Conservation (phyloP, 2,329 filamentous ascomycete genomes). For the Pseudogymnoascus destructans region DNA sequence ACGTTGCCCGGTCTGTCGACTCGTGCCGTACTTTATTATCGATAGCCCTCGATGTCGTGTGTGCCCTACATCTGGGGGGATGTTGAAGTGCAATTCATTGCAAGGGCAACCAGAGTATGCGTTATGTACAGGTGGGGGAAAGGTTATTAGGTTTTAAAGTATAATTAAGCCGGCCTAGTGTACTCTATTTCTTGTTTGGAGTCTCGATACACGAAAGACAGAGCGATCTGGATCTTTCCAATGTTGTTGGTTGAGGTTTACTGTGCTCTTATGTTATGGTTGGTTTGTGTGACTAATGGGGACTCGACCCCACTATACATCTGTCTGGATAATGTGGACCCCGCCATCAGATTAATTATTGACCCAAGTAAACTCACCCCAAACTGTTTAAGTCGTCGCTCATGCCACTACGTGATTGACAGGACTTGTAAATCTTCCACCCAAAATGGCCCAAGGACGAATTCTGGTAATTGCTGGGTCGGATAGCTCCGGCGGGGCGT, state of each 20-base stretch:
- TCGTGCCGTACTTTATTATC: background rate
- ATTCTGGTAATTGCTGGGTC: slow-evolving; percentile 61
- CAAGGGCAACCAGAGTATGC: background rate
- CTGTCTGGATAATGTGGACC: background rate
- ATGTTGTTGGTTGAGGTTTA: background rate
- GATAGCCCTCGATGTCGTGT: background rate
- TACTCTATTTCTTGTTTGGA: background rate
- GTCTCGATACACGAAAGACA: background rate
- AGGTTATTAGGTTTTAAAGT: background rate
- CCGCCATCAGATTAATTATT: background rate
- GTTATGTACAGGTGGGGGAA: background rate
- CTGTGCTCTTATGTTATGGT: background rate
- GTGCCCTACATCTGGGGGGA: background rate
- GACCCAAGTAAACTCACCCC: background rate
- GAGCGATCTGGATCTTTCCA: background rate
- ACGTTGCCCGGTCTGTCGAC: background rate
- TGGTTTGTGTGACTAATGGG: background rate
- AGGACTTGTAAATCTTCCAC: background rate
- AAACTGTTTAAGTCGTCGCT: background rate
- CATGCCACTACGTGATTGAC: background rate
- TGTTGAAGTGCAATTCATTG: background rate
- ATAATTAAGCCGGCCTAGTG: background rate
- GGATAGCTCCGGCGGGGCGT: slow-evolving; percentile 65
- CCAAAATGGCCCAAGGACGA: slow-evolving; percentile 29
- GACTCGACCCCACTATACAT: slow-evolving; percentile 3